Evolutionary conservation across 805 yeast species (phyloP).

Genomic region (Lipomyces oligophaga): DNA sequence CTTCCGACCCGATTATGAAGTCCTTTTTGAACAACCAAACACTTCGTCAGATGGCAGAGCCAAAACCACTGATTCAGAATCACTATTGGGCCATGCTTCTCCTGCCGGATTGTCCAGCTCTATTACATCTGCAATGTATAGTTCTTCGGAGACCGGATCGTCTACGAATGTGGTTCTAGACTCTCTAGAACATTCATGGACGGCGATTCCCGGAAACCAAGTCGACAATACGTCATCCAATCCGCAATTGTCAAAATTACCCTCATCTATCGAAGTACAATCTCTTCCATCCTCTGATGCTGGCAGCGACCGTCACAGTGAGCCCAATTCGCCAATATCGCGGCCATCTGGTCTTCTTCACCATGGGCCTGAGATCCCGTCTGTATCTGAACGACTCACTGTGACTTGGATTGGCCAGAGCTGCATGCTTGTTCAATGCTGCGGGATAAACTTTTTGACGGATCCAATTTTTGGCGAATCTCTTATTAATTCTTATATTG

Average conservation of each 20-base stretch:
- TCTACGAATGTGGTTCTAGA: slow-evolving; percentile 22
- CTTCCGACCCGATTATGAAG: slow-evolving; percentile 52
- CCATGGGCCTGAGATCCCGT: slow-evolving; percentile 34
- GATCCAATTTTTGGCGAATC: slow-evolving; percentile 77
- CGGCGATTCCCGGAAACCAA: no score
- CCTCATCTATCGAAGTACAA: background rate
- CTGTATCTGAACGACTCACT: slow-evolving; percentile 47
- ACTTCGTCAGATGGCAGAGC: background rate
- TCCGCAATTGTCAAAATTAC: background rate
- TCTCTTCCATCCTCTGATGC: slow-evolving; percentile 2
- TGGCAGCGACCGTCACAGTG: slow-evolving; percentile 2
- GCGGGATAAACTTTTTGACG: slow-evolving; percentile 70
- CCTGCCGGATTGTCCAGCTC: slow-evolving; percentile 13
- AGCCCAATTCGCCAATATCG: slow-evolving; percentile 3
- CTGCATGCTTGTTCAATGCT: slow-evolving; percentile 68
- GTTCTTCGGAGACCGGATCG: slow-evolving; percentile 27
- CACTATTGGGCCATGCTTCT: background rate
- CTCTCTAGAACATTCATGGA: slow-evolving; percentile 21
- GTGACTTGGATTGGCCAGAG: slow-evolving; percentile 95
- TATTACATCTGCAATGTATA: slow-evolving; percentile 21
- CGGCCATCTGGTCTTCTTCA: background rate
- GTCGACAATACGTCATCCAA: no score
- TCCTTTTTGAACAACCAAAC: slow-evolving; percentile 36
- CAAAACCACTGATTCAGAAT: slow-evolving; percentile 1
- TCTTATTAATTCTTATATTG: slow-evolving; percentile 58